A percentile compares a stretch with the other conserved stretches of the same genome.
phyloP scores from a whole-genome alignment of 805 yeast species.

The Metschnikowia koreensis region DNA sequence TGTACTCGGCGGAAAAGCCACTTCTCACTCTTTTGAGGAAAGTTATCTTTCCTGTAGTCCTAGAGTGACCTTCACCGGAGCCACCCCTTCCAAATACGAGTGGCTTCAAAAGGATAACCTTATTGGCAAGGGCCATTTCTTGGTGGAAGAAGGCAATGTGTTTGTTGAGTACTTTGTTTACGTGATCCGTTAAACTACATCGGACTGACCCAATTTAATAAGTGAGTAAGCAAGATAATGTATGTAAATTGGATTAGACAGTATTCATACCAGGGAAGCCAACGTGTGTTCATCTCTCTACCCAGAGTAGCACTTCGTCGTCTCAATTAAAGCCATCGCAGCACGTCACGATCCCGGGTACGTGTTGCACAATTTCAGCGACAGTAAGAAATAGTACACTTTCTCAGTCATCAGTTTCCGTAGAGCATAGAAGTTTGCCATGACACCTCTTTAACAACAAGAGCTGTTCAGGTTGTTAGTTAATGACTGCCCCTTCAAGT shows the following conservation, averaged over 20 bases:
- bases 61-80: conserved; percentile 40
- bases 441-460: conserved; percentile 32
- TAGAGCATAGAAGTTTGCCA: too few relatives aligned
- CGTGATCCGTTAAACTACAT: conserved; percentile 20
- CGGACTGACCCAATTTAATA: background rate
- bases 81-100: conserved; percentile 40
- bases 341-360: background rate
- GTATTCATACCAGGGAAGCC: background rate
- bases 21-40: conserved; percentile 39
- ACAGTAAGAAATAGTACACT: background rate
- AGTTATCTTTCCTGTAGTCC: conserved; percentile 52
- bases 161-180: conserved; percentile 57
- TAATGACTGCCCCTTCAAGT: conserved; percentile 65
- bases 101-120: conserved; percentile 53
- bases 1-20: conserved; percentile 34
- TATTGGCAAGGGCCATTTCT: conserved; percentile 59
- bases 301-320: too few relatives aligned
- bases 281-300: background rate
- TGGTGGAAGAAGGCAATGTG: conserved; percentile 47
- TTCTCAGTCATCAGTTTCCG: too few relatives aligned
- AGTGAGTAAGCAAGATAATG: background rate
- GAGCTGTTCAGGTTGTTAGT: conserved; percentile 38
- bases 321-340: too few relatives aligned
- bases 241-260: conserved; percentile 1
- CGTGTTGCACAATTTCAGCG: background rate